Evolutionary conservation across 164 flowering plant genomes (phyloP).

Genomic region (Cinnamomum chago): DNA sequence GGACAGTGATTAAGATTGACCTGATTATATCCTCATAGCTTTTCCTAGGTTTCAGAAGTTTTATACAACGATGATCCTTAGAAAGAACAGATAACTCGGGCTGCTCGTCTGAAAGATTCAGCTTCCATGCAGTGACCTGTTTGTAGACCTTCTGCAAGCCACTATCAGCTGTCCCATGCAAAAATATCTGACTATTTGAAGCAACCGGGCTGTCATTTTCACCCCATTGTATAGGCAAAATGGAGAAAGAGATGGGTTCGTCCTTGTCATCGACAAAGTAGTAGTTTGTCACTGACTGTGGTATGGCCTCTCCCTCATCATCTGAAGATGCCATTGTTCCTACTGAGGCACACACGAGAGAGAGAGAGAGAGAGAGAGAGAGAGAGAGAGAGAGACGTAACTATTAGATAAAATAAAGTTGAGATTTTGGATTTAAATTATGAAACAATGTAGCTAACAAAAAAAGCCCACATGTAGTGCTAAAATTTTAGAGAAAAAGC

Average conservation of each 20-base stretch:
- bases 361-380: no score
- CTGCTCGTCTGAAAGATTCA: conserved; percentile 38
- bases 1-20: conserved; percentile 49
- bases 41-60: conserved; percentile 66
- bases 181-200: conserved; percentile 21
- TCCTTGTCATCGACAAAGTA: conserved; percentile 32
- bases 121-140: conserved; percentile 67
- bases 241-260: conserved; percentile 38
- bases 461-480: no score
- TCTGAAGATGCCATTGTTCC: conserved; percentile 49
- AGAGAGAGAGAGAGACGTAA: no score
- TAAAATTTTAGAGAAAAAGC: no score
- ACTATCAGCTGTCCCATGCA: conserved; percentile 42
- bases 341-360: neutral
- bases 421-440: no score
- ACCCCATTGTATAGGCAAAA: conserved; percentile 49
- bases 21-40: conserved; percentile 49
- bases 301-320: conserved; percentile 55
- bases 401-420: no score
- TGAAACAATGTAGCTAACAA: no score
- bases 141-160: conserved; percentile 50
- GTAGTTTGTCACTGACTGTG: conserved; percentile 38
- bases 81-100: conserved; percentile 62
- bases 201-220: conserved; percentile 17
- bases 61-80: conserved; percentile 57